phyloP scores from a whole-genome alignment of 345 rosid species.

The Mangifera indica region DNA sequence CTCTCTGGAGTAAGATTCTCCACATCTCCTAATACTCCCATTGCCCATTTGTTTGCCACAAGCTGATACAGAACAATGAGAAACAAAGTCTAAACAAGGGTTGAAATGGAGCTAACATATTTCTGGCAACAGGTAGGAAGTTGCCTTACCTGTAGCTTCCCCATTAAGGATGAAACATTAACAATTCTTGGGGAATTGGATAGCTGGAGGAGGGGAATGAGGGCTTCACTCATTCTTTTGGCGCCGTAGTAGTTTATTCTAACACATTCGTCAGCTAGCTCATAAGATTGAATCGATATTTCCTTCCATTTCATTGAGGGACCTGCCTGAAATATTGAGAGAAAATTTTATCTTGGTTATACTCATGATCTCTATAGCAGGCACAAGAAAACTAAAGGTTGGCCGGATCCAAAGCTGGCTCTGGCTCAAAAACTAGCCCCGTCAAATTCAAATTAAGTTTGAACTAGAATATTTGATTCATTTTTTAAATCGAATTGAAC shows the following conservation, averaged over 20 bases:
- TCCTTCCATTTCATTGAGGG: slow-evolving; percentile 13
- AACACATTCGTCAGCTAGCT: slow-evolving; percentile 26
- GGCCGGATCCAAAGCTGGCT: too few relatives aligned
- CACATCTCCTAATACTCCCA: background rate
- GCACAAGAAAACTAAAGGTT: too few relatives aligned
- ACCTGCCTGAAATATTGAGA: slow-evolving; percentile 13
- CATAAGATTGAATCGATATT: background rate
- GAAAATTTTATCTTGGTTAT: too few relatives aligned
- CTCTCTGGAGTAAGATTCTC: slow-evolving; percentile 3
- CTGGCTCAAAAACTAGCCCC: too few relatives aligned
- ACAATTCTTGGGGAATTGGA: slow-evolving; percentile 31
- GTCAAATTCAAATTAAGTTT: too few relatives aligned
- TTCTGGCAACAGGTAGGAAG: too few relatives aligned
- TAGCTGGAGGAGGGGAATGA: slow-evolving; percentile 28
- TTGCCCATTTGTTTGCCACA: background rate
- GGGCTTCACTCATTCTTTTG: slow-evolving; percentile 25
- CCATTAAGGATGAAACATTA: slow-evolving; percentile 42
- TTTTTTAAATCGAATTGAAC: too few relatives aligned
- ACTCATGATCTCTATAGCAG: too few relatives aligned
- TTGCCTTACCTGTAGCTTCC: slow-evolving; percentile 32
- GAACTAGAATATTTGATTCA: too few relatives aligned
- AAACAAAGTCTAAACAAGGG: background rate
- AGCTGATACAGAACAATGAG: slow-evolving; percentile 23
- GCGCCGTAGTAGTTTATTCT: slow-evolving; percentile 29
- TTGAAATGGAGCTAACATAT: too few relatives aligned